phyloP scores from a whole-genome alignment of 179 eudicot species.

The Drosera spatulata region DNA sequence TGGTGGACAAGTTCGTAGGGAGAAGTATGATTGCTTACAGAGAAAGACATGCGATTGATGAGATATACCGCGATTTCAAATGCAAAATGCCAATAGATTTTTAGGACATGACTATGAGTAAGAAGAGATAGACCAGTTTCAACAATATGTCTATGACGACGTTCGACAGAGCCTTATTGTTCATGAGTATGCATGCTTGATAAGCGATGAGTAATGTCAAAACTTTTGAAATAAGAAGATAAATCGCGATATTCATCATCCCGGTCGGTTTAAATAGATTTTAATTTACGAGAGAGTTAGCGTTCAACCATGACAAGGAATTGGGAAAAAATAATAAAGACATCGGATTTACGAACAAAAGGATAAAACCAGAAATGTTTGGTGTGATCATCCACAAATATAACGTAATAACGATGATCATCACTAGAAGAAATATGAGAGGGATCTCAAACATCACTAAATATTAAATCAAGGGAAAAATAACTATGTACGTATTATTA shows the following conservation, averaged over 20 bases:
- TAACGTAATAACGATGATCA: not conserved
- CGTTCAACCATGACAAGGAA: not conserved
- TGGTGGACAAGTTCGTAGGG: no score
- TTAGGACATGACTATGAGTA: no score
- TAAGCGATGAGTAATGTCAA: no score
- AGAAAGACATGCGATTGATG: no score
- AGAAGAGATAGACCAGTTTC: no score
- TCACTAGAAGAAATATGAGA: not conserved
- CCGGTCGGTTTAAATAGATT: not conserved
- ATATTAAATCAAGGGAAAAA: not conserved
- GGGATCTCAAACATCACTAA: not conserved
- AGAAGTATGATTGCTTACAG: no score
- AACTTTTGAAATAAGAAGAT: no score
- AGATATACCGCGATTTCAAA: no score
- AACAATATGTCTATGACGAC: not conserved
- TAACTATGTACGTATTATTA: not conserved
- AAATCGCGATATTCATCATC: no score
- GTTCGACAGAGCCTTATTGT: not conserved
- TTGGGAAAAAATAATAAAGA: not conserved
- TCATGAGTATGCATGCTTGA: no score
- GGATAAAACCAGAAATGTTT: not conserved
- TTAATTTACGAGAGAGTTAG: no score
- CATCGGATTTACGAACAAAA: not conserved
- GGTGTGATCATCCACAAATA: not conserved
- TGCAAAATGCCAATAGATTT: no score